Evolutionary conservation across 2,329 filamentous ascomycete species (phyloP).

Genomic region (Microdochium bolleyi): DNA sequence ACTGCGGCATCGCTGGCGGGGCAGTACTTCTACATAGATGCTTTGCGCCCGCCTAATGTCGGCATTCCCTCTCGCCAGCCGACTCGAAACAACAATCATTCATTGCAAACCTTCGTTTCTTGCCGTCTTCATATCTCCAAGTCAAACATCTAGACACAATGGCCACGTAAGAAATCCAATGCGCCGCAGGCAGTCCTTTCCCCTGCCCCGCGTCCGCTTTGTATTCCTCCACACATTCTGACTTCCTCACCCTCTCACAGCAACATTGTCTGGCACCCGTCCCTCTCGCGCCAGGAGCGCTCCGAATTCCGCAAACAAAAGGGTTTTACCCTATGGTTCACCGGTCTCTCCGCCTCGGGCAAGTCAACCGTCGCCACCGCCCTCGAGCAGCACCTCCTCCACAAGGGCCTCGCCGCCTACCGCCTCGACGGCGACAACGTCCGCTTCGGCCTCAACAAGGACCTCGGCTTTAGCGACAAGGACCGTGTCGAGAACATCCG

Average conservation of each 20-base stretch:
- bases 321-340: slow-evolving; percentile 96
- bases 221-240: neutral
- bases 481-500: slow-evolving; percentile 98
- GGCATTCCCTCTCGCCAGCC: too few species aligned
- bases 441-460: slow-evolving; percentile 95
- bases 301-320: slow-evolving; percentile 69
- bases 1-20: too few species aligned
- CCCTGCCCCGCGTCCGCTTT: slow-evolving; percentile 1
- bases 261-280: slow-evolving; percentile 87
- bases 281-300: slow-evolving; percentile 72
- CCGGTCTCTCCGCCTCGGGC: slow-evolving; percentile 88
- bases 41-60: too few species aligned
- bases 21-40: too few species aligned
- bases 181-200: slow-evolving; percentile 4
- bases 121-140: neutral
- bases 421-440: slow-evolving; percentile 97
- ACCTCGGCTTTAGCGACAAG: slow-evolving; percentile 86
- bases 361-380: slow-evolving; percentile 97
- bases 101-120: too few species aligned
- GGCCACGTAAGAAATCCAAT: slow-evolving; percentile 21
- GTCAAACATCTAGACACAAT: slow-evolving; percentile 9
- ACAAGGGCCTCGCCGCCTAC: slow-evolving; percentile 77
- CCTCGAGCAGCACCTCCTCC: slow-evolving; percentile 92
- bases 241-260: slow-evolving; percentile 29
- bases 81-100: too few species aligned